Evolutionary conservation across 2,329 filamentous ascomycete species (phyloP).

Genomic region (Ophiocordyceps robertsii): DNA sequence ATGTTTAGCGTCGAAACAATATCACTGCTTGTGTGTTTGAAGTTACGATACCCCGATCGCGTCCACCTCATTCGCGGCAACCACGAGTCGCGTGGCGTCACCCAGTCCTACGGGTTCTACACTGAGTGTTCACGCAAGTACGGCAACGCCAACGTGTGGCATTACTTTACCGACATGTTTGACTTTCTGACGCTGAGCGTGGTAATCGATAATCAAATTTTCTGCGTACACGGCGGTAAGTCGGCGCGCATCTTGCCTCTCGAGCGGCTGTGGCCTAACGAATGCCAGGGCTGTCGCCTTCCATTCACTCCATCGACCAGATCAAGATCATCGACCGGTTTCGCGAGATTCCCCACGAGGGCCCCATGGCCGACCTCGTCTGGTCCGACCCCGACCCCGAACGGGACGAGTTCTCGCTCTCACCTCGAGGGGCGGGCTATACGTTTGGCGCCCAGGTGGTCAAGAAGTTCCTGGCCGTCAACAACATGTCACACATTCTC

Average conservation of each 20-base stretch:
- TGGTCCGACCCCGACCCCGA: slow-evolving; percentile 99
- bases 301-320: slow-evolving; percentile 96
- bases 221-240: slow-evolving; percentile 85
- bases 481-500: slow-evolving; percentile 94
- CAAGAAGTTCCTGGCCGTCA: slow-evolving; percentile 94
- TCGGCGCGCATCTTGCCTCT: slow-evolving; percentile 2
- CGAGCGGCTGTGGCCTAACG: too few species aligned
- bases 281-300: slow-evolving; percentile 57
- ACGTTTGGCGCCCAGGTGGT: slow-evolving; percentile 97
- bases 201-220: slow-evolving; percentile 97
- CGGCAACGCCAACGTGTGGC: slow-evolving; percentile 97
- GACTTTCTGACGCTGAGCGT: slow-evolving; percentile 94
- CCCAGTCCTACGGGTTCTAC: slow-evolving; percentile 98
- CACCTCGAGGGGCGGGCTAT: slow-evolving; percentile 86
- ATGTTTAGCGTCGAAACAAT: slow-evolving; percentile 99
- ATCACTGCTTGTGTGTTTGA: slow-evolving; percentile 90
- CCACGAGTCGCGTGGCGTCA: slow-evolving; percentile 94
- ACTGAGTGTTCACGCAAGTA: slow-evolving; percentile 97
- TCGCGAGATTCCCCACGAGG: slow-evolving; percentile 95
- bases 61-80: slow-evolving; percentile 96
- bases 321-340: slow-evolving; percentile 99
- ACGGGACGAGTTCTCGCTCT: slow-evolving; percentile 90
- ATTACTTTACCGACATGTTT: slow-evolving; percentile 99
- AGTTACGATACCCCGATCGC: slow-evolving; percentile 89
- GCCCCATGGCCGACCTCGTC: slow-evolving; percentile 97